Evolutionary conservation across 345 rosid species (phyloP).

Genomic region (Conringia planisiliqua): DNA sequence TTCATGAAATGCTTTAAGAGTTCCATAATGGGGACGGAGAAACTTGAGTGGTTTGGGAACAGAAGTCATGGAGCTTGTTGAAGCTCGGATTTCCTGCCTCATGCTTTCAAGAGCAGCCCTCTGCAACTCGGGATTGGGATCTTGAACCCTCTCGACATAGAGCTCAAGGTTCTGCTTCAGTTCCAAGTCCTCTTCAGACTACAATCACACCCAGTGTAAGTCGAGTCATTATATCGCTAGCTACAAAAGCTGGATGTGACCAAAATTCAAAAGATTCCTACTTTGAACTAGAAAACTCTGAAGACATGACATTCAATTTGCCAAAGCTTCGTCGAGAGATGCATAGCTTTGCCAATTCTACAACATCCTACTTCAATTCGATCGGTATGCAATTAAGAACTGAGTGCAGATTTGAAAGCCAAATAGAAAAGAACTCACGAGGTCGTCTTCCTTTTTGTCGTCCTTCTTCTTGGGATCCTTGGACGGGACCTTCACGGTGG

Average conservation of each 20-base stretch:
- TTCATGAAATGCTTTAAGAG: constrained; percentile 63
- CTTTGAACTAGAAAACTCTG: neutral
- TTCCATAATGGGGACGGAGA: constrained; percentile 91
- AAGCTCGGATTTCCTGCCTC: constrained; percentile 92
- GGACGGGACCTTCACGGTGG: constrained; percentile 54
- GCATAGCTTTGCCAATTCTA: neutral
- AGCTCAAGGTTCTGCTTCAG: constrained; percentile 89
- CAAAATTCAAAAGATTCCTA: neutral
- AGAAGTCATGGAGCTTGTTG: constrained; percentile 97
- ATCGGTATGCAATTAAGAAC: neutral
- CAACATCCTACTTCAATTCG: neutral
- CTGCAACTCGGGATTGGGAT: constrained; percentile 79
- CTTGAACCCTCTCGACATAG: constrained; percentile 90
- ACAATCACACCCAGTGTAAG: constrained; percentile 18
- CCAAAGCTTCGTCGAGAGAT: neutral
- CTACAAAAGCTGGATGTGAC: neutral
- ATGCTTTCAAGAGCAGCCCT: constrained; percentile 88
- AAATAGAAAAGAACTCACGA: constrained; percentile 36
- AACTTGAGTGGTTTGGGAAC: constrained; percentile 98
- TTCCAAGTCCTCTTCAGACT: constrained; percentile 94
- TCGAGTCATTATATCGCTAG: neutral
- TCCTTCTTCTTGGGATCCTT: constrained; percentile 89
- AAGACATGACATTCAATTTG: neutral
- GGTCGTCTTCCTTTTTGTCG: constrained; percentile 86
- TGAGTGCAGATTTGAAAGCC: neutral